Conservation (phyloP, 371 early-diverging fungal genomes). For the Mortierella sp. region DNA sequence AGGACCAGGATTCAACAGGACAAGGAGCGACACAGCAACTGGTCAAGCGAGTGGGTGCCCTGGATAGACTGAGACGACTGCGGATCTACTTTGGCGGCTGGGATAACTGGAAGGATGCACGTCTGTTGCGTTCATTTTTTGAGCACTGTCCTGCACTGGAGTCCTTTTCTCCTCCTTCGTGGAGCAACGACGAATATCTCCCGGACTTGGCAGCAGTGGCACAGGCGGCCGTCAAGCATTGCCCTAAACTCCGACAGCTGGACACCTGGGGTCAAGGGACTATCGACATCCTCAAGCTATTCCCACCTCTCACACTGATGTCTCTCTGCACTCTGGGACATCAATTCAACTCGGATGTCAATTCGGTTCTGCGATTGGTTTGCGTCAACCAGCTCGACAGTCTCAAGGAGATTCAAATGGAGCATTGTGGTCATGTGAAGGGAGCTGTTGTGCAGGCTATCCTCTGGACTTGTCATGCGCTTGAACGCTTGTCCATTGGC, state of each 20-base stretch:
- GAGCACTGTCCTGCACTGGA: neutral
- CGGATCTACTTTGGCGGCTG: constrained; percentile 1
- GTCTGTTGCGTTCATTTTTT: neutral
- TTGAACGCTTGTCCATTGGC: neutral
- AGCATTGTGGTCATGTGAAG: neutral
- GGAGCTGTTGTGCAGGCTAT: neutral
- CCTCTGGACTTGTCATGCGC: neutral
- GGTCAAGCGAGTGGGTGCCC: neutral
- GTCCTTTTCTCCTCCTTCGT: neutral
- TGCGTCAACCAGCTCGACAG: too few relatives aligned
- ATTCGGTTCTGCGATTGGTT: too few relatives aligned
- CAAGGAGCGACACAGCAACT: neutral
- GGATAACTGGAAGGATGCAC: neutral
- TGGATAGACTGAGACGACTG: neutral
- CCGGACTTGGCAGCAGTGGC: neutral
- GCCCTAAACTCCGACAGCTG: neutral
- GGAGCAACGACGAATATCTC: neutral
- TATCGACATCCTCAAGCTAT: too few relatives aligned
- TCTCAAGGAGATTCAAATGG: too few relatives aligned
- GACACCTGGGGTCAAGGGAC: neutral
- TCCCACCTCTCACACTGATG: too few relatives aligned
- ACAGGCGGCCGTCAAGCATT: neutral
- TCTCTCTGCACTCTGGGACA: too few relatives aligned
- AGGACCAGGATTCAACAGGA: neutral
- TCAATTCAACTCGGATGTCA: too few relatives aligned